These are phyloP conservation scores for Globisporangium acanthophoron DNA, from an alignment of 352 stramenopile species.

Conservation along the genomic window DNA sequence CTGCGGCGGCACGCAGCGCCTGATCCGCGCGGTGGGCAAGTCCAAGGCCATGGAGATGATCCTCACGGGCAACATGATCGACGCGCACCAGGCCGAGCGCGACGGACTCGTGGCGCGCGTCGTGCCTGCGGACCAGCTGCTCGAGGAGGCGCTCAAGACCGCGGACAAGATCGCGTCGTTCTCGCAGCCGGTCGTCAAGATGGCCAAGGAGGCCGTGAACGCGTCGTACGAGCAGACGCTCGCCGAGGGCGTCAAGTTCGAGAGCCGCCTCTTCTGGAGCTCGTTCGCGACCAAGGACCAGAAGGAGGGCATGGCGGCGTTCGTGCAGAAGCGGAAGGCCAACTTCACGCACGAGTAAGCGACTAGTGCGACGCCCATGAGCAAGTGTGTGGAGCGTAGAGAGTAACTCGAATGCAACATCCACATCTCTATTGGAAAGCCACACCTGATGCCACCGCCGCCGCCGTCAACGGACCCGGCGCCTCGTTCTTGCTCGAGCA, in stretches of 20 bases:
- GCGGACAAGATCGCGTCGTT: slow-evolving; percentile 95
- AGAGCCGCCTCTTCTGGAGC: slow-evolving; percentile 97
- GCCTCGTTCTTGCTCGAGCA: too few species aligned
- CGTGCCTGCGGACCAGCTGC: slow-evolving; percentile 87
- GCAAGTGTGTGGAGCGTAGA: neutral
- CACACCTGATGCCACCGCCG: too few species aligned
- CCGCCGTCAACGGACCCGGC: too few species aligned
- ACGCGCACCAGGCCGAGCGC: slow-evolving; percentile 91
- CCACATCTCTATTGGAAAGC: too few species aligned
- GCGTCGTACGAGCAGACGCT: slow-evolving; percentile 90
- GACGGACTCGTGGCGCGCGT: slow-evolving; percentile 94
- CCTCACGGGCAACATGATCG: slow-evolving; percentile 97
- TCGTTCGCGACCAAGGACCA: slow-evolving; percentile 95
- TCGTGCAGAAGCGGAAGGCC: slow-evolving; percentile 95
- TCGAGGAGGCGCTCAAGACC: slow-evolving; percentile 95
- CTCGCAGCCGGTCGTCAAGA: slow-evolving; percentile 93
- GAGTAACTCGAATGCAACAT: neutral
- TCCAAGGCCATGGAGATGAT: slow-evolving; percentile 99
- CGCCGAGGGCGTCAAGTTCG: slow-evolving; percentile 94
- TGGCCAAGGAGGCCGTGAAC: slow-evolving; percentile 97
- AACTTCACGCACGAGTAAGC: slow-evolving; percentile 93
- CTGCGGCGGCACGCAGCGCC: slow-evolving; percentile 94
- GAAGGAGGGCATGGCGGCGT: slow-evolving; percentile 96
- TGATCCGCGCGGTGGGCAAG: slow-evolving; percentile 97
- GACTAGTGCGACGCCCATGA: neutral